Base-by-base conservation (phyloP, 139 green algal genomes). In the Microglena sp. region DNA sequence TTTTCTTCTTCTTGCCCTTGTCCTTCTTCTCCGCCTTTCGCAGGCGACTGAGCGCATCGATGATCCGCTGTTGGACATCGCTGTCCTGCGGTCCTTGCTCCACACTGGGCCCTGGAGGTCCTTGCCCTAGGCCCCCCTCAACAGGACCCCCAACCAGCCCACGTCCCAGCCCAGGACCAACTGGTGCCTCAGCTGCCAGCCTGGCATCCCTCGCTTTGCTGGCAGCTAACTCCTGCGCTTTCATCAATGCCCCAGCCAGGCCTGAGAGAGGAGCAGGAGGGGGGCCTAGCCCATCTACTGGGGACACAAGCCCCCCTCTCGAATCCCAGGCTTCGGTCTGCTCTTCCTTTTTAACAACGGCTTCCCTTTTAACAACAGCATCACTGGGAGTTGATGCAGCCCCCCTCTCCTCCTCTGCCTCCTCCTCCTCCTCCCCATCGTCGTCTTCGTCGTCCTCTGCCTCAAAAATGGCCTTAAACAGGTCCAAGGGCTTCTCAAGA, bases 381-480 rank as follows among this genome's bases (percentile, higher is more conserved):
- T 56, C 18, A 46, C 21, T 30, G 33, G 3, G 15, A 50, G 18
- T 63, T 56, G 33, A 46, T 71, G 59, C 50, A 35, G 18, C 40
- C 29, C 32, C 53, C 45, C 33, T 18, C 33, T 62, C 40, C 32
- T 54, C 55, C 28, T 53, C 24, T 0, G 36, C 45, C 22, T 69
- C n/a, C 8, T 69, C 4, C 54, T 83, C 34, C 2, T 75, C 60
- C 8, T 85, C 78, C 29, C 71, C 60, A 26, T 84, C 73, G 46
- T 79, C 78, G 11, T 91, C 82, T 1, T 77, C 67, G 5, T 79
- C 71, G 5, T 72, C 67, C 0, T 69, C 74, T 7, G 76, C 82
- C 58, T 94, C 87, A 68, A 95, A 95, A 54, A 95, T 93, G 18
- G 86, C 83, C 28, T 90, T 87, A 75, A 94, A 93, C 0, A 95